Evolutionary conservation across 2,329 filamentous ascomycete species (phyloP).

Genomic region (Penicillium sp.): DNA sequence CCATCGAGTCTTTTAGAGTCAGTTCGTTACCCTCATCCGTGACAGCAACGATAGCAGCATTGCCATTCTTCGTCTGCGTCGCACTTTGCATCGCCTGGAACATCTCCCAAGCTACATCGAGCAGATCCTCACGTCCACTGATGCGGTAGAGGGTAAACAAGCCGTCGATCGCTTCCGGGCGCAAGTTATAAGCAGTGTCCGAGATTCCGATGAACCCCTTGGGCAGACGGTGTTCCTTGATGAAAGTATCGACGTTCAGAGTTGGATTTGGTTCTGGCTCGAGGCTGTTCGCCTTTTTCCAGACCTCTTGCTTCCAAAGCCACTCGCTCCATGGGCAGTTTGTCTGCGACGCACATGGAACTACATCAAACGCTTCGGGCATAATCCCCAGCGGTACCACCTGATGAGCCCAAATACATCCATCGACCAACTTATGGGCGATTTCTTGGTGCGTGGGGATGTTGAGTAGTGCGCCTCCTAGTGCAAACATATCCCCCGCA

Average conservation of each 20-base stretch:
- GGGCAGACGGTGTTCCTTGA: constrained; percentile 16
- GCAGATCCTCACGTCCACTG: constrained; percentile 71
- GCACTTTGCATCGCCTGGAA: constrained; percentile 67
- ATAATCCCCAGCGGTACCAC: constrained; percentile 52
- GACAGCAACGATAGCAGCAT: constrained; percentile 51
- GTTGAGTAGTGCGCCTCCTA: constrained; percentile 54
- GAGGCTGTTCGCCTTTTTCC: constrained; percentile 13
- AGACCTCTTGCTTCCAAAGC: constrained; percentile 31
- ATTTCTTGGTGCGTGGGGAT: constrained; percentile 49
- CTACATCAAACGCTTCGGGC: constrained; percentile 49
- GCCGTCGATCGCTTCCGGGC: constrained; percentile 82
- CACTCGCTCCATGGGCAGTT: constrained; percentile 41
- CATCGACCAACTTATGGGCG: constrained; percentile 52
- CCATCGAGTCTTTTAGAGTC: constrained; percentile 64
- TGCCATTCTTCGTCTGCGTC: constrained; percentile 64
- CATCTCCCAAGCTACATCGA: constrained; percentile 84
- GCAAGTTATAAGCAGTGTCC: constrained; percentile 34
- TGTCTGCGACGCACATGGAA: constrained; percentile 43
- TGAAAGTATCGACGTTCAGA: constrained; percentile 12
- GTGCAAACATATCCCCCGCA: constrained; percentile 55
- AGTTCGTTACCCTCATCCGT: constrained; percentile 14
- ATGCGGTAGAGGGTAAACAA: constrained; percentile 90
- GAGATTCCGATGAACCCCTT: constrained; percentile 17
- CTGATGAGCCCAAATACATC: constrained; percentile 57
- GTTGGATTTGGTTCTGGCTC: not conserved